phyloP scores from a whole-genome alignment of 371 early-diverging fungal species.

The Lichtheimia ramosa region DNA sequence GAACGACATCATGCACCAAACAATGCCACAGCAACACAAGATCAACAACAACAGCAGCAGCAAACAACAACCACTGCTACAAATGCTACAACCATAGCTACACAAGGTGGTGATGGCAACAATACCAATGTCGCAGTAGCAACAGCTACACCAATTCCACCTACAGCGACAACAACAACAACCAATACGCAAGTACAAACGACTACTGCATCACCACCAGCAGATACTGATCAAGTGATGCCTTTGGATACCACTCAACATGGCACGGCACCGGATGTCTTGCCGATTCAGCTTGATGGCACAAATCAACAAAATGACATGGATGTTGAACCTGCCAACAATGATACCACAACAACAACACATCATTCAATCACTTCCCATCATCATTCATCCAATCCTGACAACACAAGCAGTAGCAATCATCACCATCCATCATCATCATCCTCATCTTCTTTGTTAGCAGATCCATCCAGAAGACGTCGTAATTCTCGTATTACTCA shows the following conservation, averaged over 20 bases:
- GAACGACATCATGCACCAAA: conserved; percentile 48
- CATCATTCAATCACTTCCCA: neutral
- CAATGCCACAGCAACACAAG: neutral
- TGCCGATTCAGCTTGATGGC: conserved; percentile 20
- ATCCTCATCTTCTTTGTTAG: neutral
- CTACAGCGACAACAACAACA: conserved; percentile 13
- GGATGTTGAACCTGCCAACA: neutral
- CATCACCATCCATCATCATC: neutral
- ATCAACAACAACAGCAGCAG: neutral
- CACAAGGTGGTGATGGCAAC: neutral
- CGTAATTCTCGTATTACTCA: conserved; percentile 22
- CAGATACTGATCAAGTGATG: conserved; percentile 17
- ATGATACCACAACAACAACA: neutral
- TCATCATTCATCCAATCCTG: neutral
- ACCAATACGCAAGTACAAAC: conserved; percentile 14
- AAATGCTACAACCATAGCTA: neutral
- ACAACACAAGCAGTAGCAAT: conserved; percentile 1
- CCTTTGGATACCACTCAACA: conserved; percentile 13
- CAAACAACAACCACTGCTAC: neutral
- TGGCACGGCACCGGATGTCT: conserved; percentile 13
- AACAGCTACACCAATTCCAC: neutral
- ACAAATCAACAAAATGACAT: conserved; percentile 1
- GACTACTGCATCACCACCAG: conserved; percentile 17
- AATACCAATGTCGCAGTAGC: neutral
- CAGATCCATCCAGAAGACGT: conserved; percentile 13